Base-by-base conservation (phyloP, 176 grass and related monocot species). In the Triticum urartu region DNA sequence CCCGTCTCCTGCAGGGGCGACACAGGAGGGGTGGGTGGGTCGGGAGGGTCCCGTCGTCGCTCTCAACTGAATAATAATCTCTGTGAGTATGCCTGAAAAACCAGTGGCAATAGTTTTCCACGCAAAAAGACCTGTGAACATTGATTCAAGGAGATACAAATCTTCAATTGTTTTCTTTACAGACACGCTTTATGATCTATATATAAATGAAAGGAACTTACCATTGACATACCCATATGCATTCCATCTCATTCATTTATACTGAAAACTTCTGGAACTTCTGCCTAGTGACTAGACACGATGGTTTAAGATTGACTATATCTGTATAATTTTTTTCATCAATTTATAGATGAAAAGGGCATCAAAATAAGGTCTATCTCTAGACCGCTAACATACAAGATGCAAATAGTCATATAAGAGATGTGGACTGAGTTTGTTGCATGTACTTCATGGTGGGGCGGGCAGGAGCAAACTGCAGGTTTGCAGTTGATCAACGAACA, bases 401-500 rank as follows among this genome's bases (percentile, higher is more conserved):
- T 80, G 84, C 64, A 70, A 24, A 85, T 64, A 64, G 71, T 74
- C 65, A 78, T 89, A 42, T 47, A 58, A 75, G 50, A 67, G 45
- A 80, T 80, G 61, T 33, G 74, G 43, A 79, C 20, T 63, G 11
- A 75, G 35, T 47, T 87, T 58, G 65, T 79, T 84, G 59, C 68
- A 70, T 83, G 80, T 54, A 60, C 15, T 70, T 83, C 25, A 43
- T 26, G 50, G 63, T 75, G 87, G 54, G 20, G 75, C 62, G 33
- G 40, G 63, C 66, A 43, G 26, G 54, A 73, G 30, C 18, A 87
- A 74, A 90, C 33, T 79, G 33, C 20, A 87, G 42, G 42, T 35
- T 80, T 28, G 47, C 33, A 48, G 33, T 39, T 78, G 45, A 93
- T 95, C 91, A 99, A 50, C 84, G 85, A 36, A 91, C 84, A 14